Evolutionary conservation across 164 flowering plant species (phyloP).

Genomic region (Magnolia sinica): DNA sequence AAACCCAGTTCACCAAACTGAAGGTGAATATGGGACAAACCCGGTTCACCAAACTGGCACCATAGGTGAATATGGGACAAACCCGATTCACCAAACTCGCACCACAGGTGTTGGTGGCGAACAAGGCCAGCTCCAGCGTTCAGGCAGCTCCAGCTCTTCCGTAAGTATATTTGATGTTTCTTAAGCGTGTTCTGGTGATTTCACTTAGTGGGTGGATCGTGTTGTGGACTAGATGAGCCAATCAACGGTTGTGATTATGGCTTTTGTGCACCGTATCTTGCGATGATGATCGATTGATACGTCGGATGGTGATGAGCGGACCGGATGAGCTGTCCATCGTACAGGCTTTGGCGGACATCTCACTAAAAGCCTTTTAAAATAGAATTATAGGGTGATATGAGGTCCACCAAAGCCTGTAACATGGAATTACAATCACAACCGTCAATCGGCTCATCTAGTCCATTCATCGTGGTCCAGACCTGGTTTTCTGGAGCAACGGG

Average conservation of each 20-base stretch:
- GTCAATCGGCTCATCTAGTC: too few relatives aligned
- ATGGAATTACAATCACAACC: too few relatives aligned
- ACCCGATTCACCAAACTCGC: constrained; percentile 22
- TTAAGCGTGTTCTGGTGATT: background rate
- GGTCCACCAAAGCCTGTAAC: too few relatives aligned
- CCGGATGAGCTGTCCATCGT: too few relatives aligned
- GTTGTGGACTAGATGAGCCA: background rate
- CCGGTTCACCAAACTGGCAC: constrained; percentile 26
- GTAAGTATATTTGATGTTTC: constrained; percentile 24
- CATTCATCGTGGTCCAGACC: background rate
- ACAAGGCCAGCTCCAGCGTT: constrained; percentile 34
- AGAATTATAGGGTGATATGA: too few relatives aligned
- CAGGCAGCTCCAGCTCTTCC: constrained; percentile 62
- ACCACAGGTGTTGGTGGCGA: constrained; percentile 3
- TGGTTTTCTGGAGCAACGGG: background rate
- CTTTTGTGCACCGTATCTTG: too few relatives aligned
- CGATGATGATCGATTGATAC: too few relatives aligned
- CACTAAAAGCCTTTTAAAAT: too few relatives aligned
- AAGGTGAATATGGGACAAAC: constrained; percentile 17
- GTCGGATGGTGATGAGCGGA: too few relatives aligned
- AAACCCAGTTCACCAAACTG: background rate
- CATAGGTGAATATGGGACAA: constrained; percentile 23
- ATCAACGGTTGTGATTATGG: background rate
- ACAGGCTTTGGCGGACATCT: too few relatives aligned
- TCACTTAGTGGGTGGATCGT: background rate